Conservation (phyloP, 2,329 filamentous ascomycete species). For the Aspergillus fumigatiaffinis region DNA sequence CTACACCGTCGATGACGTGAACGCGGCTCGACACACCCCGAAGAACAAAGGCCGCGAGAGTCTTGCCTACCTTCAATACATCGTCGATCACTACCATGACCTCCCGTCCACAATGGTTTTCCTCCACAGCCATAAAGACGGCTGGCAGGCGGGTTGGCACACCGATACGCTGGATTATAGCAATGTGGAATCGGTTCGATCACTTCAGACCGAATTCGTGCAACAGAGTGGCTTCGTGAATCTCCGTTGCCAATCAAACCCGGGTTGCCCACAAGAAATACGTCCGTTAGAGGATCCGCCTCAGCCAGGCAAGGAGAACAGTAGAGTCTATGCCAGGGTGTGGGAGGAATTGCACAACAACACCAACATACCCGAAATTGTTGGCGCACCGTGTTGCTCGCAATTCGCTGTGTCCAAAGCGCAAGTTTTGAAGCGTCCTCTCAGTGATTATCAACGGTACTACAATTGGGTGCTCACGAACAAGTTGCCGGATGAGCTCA, state of each 20-base stretch:
- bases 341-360: slow-evolving; percentile 39
- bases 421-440: slow-evolving; percentile 40
- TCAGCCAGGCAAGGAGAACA: slow-evolving; percentile 20
- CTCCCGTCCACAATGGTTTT: slow-evolving; percentile 53
- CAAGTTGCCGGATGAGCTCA: slow-evolving; percentile 42
- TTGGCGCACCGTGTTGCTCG: slow-evolving; percentile 49
- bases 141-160: slow-evolving; percentile 48
- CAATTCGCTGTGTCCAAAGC: slow-evolving; percentile 49
- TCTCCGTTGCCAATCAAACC: slow-evolving; percentile 47
- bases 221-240: slow-evolving; percentile 55
- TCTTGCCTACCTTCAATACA: slow-evolving; percentile 44
- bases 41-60: slow-evolving; percentile 45
- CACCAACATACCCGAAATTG: slow-evolving; percentile 32
- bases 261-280: slow-evolving; percentile 34
- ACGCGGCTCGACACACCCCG: slow-evolving; percentile 27
- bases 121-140: slow-evolving; percentile 53
- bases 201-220: slow-evolving; percentile 49
- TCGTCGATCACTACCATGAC: slow-evolving; percentile 44
- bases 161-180: slow-evolving; percentile 55
- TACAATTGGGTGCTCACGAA: slow-evolving; percentile 48
- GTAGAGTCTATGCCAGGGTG: slow-evolving; percentile 30
- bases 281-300: slow-evolving; percentile 24
- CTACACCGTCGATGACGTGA: slow-evolving; percentile 40
- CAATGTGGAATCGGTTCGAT: slow-evolving; percentile 49
- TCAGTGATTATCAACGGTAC: slow-evolving; percentile 44